Base-by-base conservation (phyloP, 768 basidiomycete species). In the Termitomyces sp. region DNA sequence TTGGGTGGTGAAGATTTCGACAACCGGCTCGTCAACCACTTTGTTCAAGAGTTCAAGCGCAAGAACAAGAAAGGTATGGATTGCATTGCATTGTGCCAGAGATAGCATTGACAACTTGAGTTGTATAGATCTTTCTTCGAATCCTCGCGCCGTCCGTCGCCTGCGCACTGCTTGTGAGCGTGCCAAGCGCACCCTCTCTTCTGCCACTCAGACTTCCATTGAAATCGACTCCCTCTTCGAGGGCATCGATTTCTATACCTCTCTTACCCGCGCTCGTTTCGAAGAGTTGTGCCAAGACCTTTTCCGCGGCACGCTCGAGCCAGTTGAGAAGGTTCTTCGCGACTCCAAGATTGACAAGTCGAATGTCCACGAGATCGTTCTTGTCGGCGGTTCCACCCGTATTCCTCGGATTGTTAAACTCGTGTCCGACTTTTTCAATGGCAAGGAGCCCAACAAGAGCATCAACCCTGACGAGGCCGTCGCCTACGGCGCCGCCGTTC, bases 391-490 rank as follows among this genome's bases (percentile, higher is more conserved):
- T 60, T 98, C 96, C 48, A 98, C 96, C 55, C 95, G 95, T 85
- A 98, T 98, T 63, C 96, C 96, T 63, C 91, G 92, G 73, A 90
- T 98, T 68, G 88, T 93, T 72, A 95, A 97, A 77, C 91, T 98
- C 70, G 92, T 98, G 56, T 95, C 92, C 63, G 95, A 98, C 75
- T 97, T 91, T 85, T 98, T 98, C 83, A 92, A 92, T 72, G 95
- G 95, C 72, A 95, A 95, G 82, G 95, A 97, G 79, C 95, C 93
- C 67, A 95, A 94, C 83, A 97, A 95, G 84, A 90, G 89, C 78
- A 98, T 98, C 82, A 98, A 98, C 86, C 96, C 96, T 52, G 96
- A 98, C 63, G 96, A 98, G 78, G 95, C 96, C 56, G 95, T 98
- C 57, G 96, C 96, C 19, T 97, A 97, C 73, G 95, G 96, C 81